Evolutionary conservation across 495 filamentous ascomycete species (phyloP).

Genomic region (Aspergillus cavernicola): DNA sequence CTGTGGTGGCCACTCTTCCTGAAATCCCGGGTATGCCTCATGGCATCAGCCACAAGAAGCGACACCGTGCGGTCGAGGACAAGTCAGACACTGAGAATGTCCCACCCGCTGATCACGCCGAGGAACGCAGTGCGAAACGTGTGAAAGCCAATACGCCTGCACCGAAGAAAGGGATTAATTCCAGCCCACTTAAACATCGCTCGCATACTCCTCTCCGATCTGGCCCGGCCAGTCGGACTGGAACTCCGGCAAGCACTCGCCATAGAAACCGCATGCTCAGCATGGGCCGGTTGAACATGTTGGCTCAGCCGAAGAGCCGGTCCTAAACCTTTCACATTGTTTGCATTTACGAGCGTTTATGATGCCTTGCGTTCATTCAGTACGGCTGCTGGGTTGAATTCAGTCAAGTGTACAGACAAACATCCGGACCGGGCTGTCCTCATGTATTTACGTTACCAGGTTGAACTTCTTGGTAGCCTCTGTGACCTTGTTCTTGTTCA

Average conservation of each 20-base stretch:
- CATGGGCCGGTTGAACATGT: slow-evolving; percentile 48
- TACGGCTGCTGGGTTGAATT: too few relatives aligned
- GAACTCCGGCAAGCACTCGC: slow-evolving; percentile 36
- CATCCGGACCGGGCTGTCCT: not conserved
- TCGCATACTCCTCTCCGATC: slow-evolving; percentile 33
- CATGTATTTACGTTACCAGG: not conserved
- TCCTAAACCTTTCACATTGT: slow-evolving; percentile 15
- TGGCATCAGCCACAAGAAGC: slow-evolving; percentile 72
- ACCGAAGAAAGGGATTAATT: slow-evolving; percentile 30
- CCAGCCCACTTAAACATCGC: slow-evolving; percentile 39
- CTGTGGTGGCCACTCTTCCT: slow-evolving; percentile 20
- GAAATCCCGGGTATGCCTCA: slow-evolving; percentile 54
- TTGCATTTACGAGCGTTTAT: slow-evolving; percentile 15
- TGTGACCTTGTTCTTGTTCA: not conserved
- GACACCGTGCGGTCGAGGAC: slow-evolving; percentile 49
- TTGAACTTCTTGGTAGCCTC: not conserved
- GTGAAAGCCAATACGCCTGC: slow-evolving; percentile 38
- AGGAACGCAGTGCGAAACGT: slow-evolving; percentile 42
- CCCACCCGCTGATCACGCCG: slow-evolving; percentile 30
- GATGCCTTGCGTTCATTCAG: not conserved
- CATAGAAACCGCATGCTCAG: slow-evolving; percentile 39
- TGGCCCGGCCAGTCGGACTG: slow-evolving; percentile 24
- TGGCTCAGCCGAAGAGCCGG: slow-evolving; percentile 47
- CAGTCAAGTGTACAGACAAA: too few relatives aligned
- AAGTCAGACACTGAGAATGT: slow-evolving; percentile 42